Conservation (phyloP, 306 rosid genomes). For the Vachellia pachyceras region DNA sequence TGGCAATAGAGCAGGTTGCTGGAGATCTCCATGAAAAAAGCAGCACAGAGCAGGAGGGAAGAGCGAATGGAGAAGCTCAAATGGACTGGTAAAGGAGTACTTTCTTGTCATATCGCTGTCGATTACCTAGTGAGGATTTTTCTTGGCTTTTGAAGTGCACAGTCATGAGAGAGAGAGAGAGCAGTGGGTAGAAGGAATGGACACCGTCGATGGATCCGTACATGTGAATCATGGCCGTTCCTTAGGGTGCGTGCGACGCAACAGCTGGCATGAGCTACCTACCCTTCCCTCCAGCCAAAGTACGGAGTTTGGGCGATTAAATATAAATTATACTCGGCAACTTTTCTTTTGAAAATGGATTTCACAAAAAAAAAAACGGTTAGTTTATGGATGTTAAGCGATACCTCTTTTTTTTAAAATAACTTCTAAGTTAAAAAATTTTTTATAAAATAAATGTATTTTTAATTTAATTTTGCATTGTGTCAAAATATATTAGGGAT, state of each 20-base stretch:
- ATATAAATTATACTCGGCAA: too few relatives aligned
- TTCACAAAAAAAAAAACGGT: too few relatives aligned
- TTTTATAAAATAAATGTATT: too few relatives aligned
- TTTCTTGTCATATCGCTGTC: constrained; percentile 66
- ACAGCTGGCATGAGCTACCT: constrained; percentile 89
- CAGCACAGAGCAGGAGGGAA: constrained; percentile 20
- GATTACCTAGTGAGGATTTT: constrained; percentile 52
- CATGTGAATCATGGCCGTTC: constrained; percentile 44
- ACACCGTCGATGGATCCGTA: constrained; percentile 50
- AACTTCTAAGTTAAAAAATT: too few relatives aligned
- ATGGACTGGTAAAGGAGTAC: constrained; percentile 43
- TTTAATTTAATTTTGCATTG: too few relatives aligned
- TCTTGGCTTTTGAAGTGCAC: constrained; percentile 42
- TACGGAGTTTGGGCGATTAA: constrained; percentile 33
- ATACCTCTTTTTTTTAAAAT: too few relatives aligned
- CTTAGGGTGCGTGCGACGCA: constrained; percentile 46
- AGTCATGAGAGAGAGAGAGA: constrained; percentile 43
- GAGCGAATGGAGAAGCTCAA: constrained; percentile 31
- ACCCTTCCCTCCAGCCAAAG: constrained; percentile 82
- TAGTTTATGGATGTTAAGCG: too few relatives aligned
- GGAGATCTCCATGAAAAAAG: constrained; percentile 59
- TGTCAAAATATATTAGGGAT: too few relatives aligned
- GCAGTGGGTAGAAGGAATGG: constrained; percentile 30
- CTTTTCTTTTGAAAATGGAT: too few relatives aligned
- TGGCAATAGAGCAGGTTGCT: constrained; percentile 31